phyloP scores from a whole-genome alignment of 2,329 filamentous ascomycete genomes.

The Paracamarosporium sp. region DNA sequence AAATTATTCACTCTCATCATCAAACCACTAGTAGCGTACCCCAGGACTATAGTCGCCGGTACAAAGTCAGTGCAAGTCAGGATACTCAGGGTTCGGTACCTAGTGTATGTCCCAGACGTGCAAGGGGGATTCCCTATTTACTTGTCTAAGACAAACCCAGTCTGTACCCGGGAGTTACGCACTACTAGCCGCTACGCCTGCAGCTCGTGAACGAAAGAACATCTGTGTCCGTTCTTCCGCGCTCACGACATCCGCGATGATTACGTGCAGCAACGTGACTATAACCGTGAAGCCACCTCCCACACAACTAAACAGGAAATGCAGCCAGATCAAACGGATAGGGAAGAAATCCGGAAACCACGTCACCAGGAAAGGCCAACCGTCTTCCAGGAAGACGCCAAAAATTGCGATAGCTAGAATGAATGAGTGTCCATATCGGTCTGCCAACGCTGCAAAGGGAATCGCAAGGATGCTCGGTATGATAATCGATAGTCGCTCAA shows the following conservation, averaged over 20 bases:
- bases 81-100: too few species aligned
- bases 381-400: slow-evolving; percentile 21
- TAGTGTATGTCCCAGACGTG: too few species aligned
- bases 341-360: slow-evolving; percentile 22
- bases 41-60: too few species aligned
- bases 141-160: too few species aligned
- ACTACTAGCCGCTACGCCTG: slow-evolving; percentile 21
- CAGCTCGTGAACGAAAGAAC: slow-evolving; percentile 22
- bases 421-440: slow-evolving; percentile 21
- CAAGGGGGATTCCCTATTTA: too few species aligned
- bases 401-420: slow-evolving; percentile 23
- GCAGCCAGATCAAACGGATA: slow-evolving; percentile 24
- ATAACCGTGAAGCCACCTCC: slow-evolving; percentile 23
- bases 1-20: slow-evolving; percentile 16
- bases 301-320: slow-evolving; percentile 20
- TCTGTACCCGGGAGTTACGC: too few species aligned
- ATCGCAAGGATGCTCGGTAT: slow-evolving; percentile 26
- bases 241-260: slow-evolving; percentile 22
- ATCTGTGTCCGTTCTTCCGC: slow-evolving; percentile 20
- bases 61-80: too few species aligned
- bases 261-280: slow-evolving; percentile 24
- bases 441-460: slow-evolving; percentile 26
- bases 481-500: slow-evolving; percentile 24
- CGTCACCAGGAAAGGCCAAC: slow-evolving; percentile 19
- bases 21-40: slow-evolving; percentile 19